Evolutionary conservation across 805 yeast species (phyloP).

Genomic region (Saccharomycopsis guyanensis): DNA sequence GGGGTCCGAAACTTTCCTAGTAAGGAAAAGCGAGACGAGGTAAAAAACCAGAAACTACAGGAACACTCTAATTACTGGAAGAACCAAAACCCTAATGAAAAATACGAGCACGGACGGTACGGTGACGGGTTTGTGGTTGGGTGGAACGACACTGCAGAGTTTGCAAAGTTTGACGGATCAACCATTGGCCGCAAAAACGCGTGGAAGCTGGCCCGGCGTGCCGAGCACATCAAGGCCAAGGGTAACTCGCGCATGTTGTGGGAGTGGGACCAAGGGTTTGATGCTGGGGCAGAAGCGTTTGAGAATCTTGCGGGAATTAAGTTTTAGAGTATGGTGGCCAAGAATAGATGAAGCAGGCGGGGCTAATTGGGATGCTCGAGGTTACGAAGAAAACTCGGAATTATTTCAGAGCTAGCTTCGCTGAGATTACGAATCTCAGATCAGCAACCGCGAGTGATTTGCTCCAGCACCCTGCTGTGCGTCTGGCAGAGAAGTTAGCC

Average conservation of each 20-base stretch:
- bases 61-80: slow-evolving; percentile 68
- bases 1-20: slow-evolving; percentile 32
- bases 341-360: too few species aligned
- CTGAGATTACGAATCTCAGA: too few species aligned
- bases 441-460: too few species aligned
- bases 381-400: not conserved
- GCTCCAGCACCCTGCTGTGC: too few species aligned
- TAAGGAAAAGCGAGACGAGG: slow-evolving; percentile 34
- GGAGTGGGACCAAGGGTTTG: slow-evolving; percentile 90
- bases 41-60: slow-evolving; percentile 30
- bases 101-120: slow-evolving; percentile 75
- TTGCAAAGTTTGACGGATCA: slow-evolving; percentile 63
- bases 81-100: slow-evolving; percentile 43
- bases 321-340: not conserved
- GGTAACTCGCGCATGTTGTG: slow-evolving; percentile 58
- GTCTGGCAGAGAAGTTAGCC: too few species aligned
- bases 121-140: slow-evolving; percentile 72
- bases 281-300: slow-evolving; percentile 48
- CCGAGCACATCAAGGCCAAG: slow-evolving; percentile 49
- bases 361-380: not conserved
- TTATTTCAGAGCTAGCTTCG: too few species aligned
- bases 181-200: slow-evolving; percentile 66
- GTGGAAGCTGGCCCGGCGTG: slow-evolving; percentile 56
- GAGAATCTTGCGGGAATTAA: slow-evolving; percentile 13
- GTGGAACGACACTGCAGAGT: slow-evolving; percentile 65